These are phyloP conservation scores for Dovyalis caffra DNA, from an alignment of 345 rosid species.

Conservation along the genomic window DNA sequence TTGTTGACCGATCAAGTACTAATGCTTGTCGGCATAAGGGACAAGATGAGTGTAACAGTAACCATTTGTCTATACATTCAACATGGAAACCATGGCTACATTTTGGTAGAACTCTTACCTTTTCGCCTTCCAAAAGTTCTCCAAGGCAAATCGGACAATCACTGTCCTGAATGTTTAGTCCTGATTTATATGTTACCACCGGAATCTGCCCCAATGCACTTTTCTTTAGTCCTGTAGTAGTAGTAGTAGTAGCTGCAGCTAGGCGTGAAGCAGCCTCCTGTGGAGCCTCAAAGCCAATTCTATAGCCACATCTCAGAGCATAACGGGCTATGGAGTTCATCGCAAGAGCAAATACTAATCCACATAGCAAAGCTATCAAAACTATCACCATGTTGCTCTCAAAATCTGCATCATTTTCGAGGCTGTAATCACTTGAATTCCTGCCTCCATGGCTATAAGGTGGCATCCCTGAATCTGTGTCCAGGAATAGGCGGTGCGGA, in stretches of 20 bases:
- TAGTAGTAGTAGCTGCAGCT: not conserved
- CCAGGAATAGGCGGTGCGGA: not conserved
- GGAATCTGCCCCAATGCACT: not conserved
- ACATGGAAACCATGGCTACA: slow-evolving; percentile 15
- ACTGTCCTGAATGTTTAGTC: not conserved
- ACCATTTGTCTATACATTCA: slow-evolving; percentile 5
- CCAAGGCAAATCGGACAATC: slow-evolving; percentile 13
- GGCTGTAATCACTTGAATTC: not conserved
- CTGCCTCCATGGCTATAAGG: not conserved
- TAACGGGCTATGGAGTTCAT: not conserved
- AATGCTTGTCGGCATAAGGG: slow-evolving; percentile 3
- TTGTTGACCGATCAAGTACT: not conserved
- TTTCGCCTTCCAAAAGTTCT: slow-evolving; percentile 1
- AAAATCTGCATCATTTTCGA: not conserved
- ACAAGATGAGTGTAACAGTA: not conserved
- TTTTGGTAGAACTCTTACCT: not conserved
- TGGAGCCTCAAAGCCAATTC: not conserved
- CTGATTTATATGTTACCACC: not conserved
- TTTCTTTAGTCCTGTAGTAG: not conserved
- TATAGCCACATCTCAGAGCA: not conserved
- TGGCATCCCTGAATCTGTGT: not conserved
- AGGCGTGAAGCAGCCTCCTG: not conserved
- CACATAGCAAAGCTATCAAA: slow-evolving; percentile 1
- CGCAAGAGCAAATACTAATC: not conserved
- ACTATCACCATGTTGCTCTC: slow-evolving; percentile 7